Percentiles rank a stretch among this genome's conserved stretches.
Conservation (phyloP, 116 monocot genomes). For the Trichopus zeylanicus region DNA sequence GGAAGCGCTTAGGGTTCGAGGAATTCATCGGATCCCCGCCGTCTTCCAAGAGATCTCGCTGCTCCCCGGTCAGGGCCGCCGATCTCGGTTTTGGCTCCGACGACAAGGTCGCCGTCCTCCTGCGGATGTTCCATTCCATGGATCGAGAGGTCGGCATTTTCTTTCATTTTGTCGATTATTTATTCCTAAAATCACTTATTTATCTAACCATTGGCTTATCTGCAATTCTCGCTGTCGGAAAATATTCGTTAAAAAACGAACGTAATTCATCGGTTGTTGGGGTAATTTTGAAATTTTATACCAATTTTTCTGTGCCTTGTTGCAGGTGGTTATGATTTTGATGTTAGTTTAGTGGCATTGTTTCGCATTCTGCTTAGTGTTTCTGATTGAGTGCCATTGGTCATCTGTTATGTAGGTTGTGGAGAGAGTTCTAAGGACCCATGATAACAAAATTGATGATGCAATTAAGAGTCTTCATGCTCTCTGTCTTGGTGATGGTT, state of each 20-base stretch:
- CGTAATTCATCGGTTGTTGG: too few relatives aligned
- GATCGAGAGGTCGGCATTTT: slow-evolving; percentile 41
- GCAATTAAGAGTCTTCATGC: slow-evolving; percentile 69
- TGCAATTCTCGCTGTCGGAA: too few relatives aligned
- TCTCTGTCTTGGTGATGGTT: slow-evolving; percentile 56
- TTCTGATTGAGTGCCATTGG: neutral
- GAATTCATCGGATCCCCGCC: slow-evolving; percentile 67
- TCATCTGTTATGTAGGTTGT: slow-evolving; percentile 36
- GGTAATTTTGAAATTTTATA: too few relatives aligned
- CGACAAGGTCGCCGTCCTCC: slow-evolving; percentile 34
- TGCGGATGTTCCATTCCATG: slow-evolving; percentile 65
- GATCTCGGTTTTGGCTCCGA: slow-evolving; percentile 34
- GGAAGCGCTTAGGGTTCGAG: slow-evolving; percentile 75
- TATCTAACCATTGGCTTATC: too few relatives aligned
- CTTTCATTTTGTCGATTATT: neutral
- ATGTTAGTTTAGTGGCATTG: neutral
- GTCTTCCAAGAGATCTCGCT: slow-evolving; percentile 28
- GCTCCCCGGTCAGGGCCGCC: slow-evolving; percentile 20
- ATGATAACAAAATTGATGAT: slow-evolving; percentile 65
- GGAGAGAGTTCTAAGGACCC: slow-evolving; percentile 51
- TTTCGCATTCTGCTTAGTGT: neutral
- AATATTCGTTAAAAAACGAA: too few relatives aligned
- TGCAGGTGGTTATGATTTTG: neutral
- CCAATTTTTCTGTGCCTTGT: too few relatives aligned
- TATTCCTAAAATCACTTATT: neutral